phyloP scores from a whole-genome alignment of 2,329 filamentous ascomycete species.

The Zymoseptoria brevis region DNA sequence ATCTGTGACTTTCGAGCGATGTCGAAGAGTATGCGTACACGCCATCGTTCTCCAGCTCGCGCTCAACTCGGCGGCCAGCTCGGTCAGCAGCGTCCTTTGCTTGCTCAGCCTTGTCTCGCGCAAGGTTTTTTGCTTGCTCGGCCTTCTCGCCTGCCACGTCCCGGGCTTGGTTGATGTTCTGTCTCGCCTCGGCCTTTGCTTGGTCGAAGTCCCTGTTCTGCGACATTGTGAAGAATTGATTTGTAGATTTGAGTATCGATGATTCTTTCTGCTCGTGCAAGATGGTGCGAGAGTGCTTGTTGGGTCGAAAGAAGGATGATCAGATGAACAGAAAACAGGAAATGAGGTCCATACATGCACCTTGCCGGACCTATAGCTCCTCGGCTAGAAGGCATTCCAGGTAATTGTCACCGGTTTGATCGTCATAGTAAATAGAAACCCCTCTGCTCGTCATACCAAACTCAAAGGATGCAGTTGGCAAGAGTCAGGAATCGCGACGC shows the following conservation, averaged over 20 bases:
- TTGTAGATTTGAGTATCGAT: background rate
- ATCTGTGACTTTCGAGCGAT: background rate
- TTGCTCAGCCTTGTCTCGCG: conserved; percentile 4
- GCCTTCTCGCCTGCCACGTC: background rate
- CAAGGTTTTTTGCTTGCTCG: conserved; percentile 1
- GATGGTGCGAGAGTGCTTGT: background rate
- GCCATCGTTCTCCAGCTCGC: conserved; percentile 21
- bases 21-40: conserved; percentile 14
- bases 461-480: background rate
- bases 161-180: background rate
- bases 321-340: background rate
- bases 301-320: background rate
- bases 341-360: background rate
- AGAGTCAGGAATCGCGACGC: background rate
- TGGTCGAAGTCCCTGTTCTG: background rate
- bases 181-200: background rate
- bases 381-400: background rate
- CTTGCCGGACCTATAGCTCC: background rate
- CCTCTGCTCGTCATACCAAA: background rate
- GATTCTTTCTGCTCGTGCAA: background rate
- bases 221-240: background rate
- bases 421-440: background rate
- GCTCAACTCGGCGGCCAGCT: background rate
- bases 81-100: conserved; percentile 5
- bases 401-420: background rate